Evolutionary conservation across 306 rosid species (phyloP).

Genomic region (Cotoneaster glaucophyllus): DNA sequence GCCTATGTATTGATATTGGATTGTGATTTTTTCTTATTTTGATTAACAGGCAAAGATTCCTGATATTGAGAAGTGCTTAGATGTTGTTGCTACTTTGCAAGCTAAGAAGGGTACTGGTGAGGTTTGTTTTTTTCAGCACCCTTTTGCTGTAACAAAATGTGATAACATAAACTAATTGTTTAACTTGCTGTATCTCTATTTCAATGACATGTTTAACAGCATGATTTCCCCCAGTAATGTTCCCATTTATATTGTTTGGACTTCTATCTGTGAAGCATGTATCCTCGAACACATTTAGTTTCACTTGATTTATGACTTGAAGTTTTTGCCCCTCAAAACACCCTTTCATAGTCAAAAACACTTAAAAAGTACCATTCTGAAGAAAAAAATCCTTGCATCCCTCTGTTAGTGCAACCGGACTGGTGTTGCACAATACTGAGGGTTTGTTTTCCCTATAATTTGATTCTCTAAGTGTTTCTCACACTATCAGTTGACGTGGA

Average conservation of each 20-base stretch:
- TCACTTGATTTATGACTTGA: neutral
- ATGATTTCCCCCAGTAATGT: neutral
- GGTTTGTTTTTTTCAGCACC: constrained; percentile 54
- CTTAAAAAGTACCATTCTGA: too few relatives aligned
- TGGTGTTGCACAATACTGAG: too few relatives aligned
- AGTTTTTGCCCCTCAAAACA: neutral
- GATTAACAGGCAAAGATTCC: constrained; percentile 86
- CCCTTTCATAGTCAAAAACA: too few relatives aligned
- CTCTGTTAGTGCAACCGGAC: too few relatives aligned
- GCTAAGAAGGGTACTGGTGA: constrained; percentile 94
- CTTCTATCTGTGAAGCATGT: neutral
- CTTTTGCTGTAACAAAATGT: constrained; percentile 6
- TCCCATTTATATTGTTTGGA: neutral
- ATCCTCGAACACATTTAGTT: neutral
- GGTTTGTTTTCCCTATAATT: too few relatives aligned
- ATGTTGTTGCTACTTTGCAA: constrained; percentile 68
- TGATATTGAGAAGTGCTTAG: constrained; percentile 89
- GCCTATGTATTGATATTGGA: neutral
- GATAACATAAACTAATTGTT: neutral
- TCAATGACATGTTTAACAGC: neutral
- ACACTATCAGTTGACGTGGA: too few relatives aligned
- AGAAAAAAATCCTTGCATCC: too few relatives aligned
- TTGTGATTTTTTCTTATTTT: constrained; percentile 14
- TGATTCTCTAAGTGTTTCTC: neutral
- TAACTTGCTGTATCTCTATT: too few relatives aligned